Conservation (phyloP, 2,329 filamentous ascomycete species). For the Aureobasidium sp. region DNA sequence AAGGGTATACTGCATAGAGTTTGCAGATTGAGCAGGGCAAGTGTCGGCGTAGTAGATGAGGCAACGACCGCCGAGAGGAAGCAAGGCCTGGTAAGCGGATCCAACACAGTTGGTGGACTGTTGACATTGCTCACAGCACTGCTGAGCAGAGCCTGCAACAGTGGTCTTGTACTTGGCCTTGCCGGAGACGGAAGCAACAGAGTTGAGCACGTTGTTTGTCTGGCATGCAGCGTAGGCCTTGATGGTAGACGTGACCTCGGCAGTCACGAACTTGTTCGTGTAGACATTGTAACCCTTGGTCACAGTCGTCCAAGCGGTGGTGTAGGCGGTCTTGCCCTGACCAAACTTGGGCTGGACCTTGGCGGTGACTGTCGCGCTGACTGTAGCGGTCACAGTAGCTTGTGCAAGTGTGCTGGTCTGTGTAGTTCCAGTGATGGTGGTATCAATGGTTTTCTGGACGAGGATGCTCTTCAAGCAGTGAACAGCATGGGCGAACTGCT, state of each 20-base stretch:
- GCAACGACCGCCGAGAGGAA: constrained; percentile 3
- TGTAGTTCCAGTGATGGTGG: constrained; percentile 2
- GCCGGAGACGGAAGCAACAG: not conserved
- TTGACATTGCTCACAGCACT: constrained; percentile 14
- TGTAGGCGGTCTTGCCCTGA: constrained; percentile 1
- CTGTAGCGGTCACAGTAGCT: constrained; percentile 3
- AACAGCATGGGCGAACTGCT: constrained; percentile 4
- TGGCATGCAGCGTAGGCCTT: constrained; percentile 13
- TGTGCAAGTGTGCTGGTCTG: constrained; percentile 8
- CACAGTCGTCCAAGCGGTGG: constrained; percentile 1
- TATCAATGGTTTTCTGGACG: not conserved
- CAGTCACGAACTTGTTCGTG: constrained; percentile 1
- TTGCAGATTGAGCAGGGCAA: constrained; percentile 3
- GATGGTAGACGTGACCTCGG: constrained; percentile 10
- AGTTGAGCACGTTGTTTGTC: constrained; percentile 13
- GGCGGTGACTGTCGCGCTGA: constrained; percentile 6
- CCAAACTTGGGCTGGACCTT: not conserved
- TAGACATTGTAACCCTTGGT: constrained; percentile 9
- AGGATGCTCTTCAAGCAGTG: constrained; percentile 9
- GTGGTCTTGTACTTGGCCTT: constrained; percentile 12
- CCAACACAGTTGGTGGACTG: constrained; percentile 5
- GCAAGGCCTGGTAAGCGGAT: constrained; percentile 3
- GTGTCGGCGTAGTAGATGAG: constrained; percentile 1
- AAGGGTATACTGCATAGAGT: not conserved
- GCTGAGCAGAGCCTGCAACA: constrained; percentile 3